Base-by-base conservation (phyloP, 108 stramenopile genomes). In the Licmophora abbreviata region DNA sequence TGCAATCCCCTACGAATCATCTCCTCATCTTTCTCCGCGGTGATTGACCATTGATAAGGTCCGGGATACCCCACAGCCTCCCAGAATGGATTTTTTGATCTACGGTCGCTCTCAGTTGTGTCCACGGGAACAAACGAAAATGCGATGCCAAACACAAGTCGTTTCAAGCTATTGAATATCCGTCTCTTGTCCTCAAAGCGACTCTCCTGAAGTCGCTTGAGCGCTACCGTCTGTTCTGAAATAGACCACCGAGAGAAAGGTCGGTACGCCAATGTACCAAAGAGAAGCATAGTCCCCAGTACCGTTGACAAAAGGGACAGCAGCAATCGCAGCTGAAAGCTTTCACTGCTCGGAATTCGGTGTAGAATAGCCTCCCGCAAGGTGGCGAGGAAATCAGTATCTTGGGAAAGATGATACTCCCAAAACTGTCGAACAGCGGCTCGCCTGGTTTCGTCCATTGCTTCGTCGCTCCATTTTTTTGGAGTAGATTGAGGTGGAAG, bases 61-160 rank as follows among this genome's bases (percentile, higher is more conserved):
- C 38, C 38, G 20, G 38, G 38, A 40, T 40, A 40, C 5, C 54
- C 44, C 14, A 38, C 14, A 42, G 34, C 30, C 50, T 59, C 43
- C 32, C 31, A 33, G 25, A 50, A 28, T 29, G 43, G 41, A 26
- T 59, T 29, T 40, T 40, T 2, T n/a, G n/a, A n/a, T n/a, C n/a
- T n/a, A n/a, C n/a, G n/a, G 15, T 40, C 38, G 38, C 28, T 27
- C 27, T 54, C 51, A 30, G 0, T 53, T 30, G 15, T 1, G 5
- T 40, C 38, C 15, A 11, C 10, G 12, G 15, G 20, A 15, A 40
- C 38, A 40, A 40, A 40, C 20, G 38, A 40, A 40, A 40, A 40
- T 4, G 38, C 38, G 15, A 40, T 18, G 15, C 38, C 38, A 40
- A 15, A 40, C 3, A 40, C 5, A 18, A 40, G 20, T 20, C 20